These are phyloP conservation scores for Leptodermis oblonga DNA, from an alignment of 257 asterid species.

Conservation along the genomic window DNA sequence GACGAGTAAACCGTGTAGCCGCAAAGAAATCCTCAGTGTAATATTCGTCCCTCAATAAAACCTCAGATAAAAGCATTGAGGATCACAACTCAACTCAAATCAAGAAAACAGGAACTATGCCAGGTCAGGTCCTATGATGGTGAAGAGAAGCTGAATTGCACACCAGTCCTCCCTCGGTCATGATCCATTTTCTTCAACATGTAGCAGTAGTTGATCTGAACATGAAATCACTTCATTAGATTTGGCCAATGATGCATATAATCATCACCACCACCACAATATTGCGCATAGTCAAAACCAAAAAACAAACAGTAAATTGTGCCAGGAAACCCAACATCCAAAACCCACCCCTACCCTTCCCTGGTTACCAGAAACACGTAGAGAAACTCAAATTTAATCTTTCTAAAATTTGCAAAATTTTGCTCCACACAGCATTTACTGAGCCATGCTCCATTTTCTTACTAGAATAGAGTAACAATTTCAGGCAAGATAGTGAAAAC, in stretches of 20 bases:
- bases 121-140: slow-evolving; percentile 35
- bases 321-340: neutral
- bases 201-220: slow-evolving; percentile 79
- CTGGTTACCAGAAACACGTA: neutral
- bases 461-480: neutral
- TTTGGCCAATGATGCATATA: neutral
- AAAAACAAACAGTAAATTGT: neutral
- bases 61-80: slow-evolving; percentile 3
- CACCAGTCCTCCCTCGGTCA: slow-evolving; percentile 81
- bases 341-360: neutral
- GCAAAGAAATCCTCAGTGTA: neutral
- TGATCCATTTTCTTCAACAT: slow-evolving; percentile 65
- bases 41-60: neutral
- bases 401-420: neutral
- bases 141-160: slow-evolving; percentile 89
- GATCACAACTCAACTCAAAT: neutral
- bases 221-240: slow-evolving; percentile 22
- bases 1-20: neutral
- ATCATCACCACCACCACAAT: slow-evolving; percentile 1
- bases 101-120: slow-evolving; percentile 1
- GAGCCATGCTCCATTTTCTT: neutral
- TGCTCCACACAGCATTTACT: neutral
- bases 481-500: neutral
- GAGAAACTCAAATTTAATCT: neutral
- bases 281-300: neutral